Conservation (phyloP, 2,329 filamentous ascomycete species). For the Cladosporium sp. region DNA sequence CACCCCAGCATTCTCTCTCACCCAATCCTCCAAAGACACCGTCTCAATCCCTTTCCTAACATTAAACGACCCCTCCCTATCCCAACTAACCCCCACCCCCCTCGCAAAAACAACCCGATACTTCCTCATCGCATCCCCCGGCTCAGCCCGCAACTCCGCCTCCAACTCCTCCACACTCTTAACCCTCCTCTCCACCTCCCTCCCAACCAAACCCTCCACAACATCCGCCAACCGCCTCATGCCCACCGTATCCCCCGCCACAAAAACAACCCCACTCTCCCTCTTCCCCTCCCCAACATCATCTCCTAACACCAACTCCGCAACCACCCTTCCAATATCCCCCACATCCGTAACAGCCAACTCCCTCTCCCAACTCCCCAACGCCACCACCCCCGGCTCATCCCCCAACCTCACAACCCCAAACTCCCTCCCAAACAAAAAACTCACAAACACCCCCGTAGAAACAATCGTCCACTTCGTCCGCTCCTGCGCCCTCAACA, state of each 20-base stretch:
- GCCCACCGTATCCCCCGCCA: constrained; percentile 58
- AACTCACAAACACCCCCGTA: constrained; percentile 67
- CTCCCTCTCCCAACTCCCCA: constrained; percentile 58
- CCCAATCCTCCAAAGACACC: constrained; percentile 40
- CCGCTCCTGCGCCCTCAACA: constrained; percentile 39
- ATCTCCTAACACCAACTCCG: constrained; percentile 48
- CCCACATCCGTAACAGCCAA: constrained; percentile 59
- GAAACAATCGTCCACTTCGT: constrained; percentile 58
- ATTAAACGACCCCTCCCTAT: constrained; percentile 51
- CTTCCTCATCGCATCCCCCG: constrained; percentile 49
- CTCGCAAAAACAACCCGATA: constrained; percentile 59
- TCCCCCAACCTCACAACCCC: constrained; percentile 53
- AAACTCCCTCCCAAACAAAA: constrained; percentile 60
- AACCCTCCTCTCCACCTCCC: constrained; percentile 44
- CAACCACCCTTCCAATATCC: constrained; percentile 60
- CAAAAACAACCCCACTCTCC: constrained; percentile 48
- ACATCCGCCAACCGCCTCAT: constrained; percentile 49
- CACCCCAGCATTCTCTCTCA: constrained; percentile 16
- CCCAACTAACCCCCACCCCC: constrained; percentile 57
- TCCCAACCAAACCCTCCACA: constrained; percentile 43
- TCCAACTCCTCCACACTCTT: constrained; percentile 46
- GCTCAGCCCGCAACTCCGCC: constrained; percentile 43
- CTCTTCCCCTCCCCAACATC: constrained; percentile 15
- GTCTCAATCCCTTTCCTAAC: constrained; percentile 42
- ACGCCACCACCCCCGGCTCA: constrained; percentile 32